phyloP scores from a whole-genome alignment of 1,284 basidiomycete species.

The Cerioporus squamosus region DNA sequence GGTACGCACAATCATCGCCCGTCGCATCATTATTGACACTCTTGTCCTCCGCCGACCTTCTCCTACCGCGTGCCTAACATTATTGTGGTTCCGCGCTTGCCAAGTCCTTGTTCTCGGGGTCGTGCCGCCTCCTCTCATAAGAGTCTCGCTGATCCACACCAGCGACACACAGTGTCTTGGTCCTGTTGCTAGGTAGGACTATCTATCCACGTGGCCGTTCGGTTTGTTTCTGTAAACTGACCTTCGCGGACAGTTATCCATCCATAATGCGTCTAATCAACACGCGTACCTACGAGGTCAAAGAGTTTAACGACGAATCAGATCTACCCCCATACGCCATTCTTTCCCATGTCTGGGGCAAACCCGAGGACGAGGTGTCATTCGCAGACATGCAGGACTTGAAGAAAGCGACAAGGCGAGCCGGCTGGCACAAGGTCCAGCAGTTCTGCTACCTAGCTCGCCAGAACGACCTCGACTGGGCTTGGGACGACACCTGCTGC shows the following conservation, averaged over 20 bases:
- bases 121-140: too few relatives aligned
- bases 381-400: slow-evolving; percentile 1
- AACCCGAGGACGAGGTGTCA: not conserved
- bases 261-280: not conserved
- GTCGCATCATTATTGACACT: too few relatives aligned
- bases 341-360: slow-evolving; percentile 8
- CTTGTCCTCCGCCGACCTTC: too few relatives aligned
- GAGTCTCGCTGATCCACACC: too few relatives aligned
- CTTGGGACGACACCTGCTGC: slow-evolving; percentile 18
- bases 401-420: not conserved
- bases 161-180: too few relatives aligned
- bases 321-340: slow-evolving; percentile 1
- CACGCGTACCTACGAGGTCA: not conserved
- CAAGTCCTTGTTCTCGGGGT: too few relatives aligned
- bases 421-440: not conserved
- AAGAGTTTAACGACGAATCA: not conserved
- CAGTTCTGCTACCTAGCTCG: not conserved
- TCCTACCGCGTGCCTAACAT: too few relatives aligned
- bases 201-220: too few relatives aligned
- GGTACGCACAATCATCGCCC: too few relatives aligned
- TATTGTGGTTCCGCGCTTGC: too few relatives aligned
- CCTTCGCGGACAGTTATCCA: too few relatives aligned
- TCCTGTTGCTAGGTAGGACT: too few relatives aligned
- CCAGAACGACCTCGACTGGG: not conserved
- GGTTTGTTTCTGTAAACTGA: not conserved